Evolutionary conservation across 441 rosid species (phyloP).

Genomic region (Jatropha podagrica): DNA sequence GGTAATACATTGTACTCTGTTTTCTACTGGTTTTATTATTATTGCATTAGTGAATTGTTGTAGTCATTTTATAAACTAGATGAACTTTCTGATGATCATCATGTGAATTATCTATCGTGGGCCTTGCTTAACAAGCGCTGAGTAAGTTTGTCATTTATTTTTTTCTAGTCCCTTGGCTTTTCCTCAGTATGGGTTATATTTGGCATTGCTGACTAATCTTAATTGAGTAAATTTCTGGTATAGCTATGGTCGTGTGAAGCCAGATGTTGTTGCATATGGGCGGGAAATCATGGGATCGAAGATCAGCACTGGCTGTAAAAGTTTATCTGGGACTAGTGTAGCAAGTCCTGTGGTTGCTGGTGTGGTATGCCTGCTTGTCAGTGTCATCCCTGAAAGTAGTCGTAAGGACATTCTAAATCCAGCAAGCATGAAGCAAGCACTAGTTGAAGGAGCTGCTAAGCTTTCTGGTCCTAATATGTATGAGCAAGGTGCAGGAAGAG

Average conservation of each 20-base stretch:
- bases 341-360: slow-evolving; percentile 99
- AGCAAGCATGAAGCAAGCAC: slow-evolving; percentile 98
- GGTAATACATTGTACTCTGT: slow-evolving; percentile 41
- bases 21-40: background rate
- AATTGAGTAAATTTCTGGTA: slow-evolving; percentile 16
- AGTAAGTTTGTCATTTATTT: background rate
- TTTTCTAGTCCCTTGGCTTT: background rate
- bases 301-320: slow-evolving; percentile 96
- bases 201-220: background rate
- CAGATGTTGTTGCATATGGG: slow-evolving; percentile 98
- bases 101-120: slow-evolving; percentile 6
- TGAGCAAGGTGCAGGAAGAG: slow-evolving; percentile 99
- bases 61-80: background rate
- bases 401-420: slow-evolving; percentile 83
- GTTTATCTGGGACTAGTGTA: slow-evolving; percentile 97
- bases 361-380: slow-evolving; percentile 91
- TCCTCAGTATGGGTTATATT: background rate
- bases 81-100: slow-evolving; percentile 3
- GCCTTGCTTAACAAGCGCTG: background rate
- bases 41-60: background rate
- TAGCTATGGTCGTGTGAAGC: slow-evolving; percentile 97
- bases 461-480: slow-evolving; percentile 94
- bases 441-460: slow-evolving; percentile 98
- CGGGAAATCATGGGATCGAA: slow-evolving; percentile 98
- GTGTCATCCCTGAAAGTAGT: slow-evolving; percentile 71